Evolutionary conservation across 2,329 filamentous ascomycete species (phyloP), one percentile per base, ranked within the genome.

Genomic region (Aureobasidium musti): DNA sequence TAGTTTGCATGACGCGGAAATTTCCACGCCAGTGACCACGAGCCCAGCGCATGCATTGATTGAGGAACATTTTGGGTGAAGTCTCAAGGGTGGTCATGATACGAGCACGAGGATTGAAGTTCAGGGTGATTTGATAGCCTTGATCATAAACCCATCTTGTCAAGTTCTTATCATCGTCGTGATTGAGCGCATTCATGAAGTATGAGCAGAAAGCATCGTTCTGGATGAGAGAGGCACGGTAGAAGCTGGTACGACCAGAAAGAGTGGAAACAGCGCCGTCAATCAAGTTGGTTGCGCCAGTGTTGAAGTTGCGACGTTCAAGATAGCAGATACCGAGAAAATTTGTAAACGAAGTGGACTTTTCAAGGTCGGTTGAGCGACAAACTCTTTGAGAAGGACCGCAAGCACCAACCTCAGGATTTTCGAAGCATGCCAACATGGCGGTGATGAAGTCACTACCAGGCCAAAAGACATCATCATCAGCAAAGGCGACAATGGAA

Each of bases 161-260:
- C 41, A 85, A 77, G 70, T 82, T 88, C 73, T 88, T 88, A 76
- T 89, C 86, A 67, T 88, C 86, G 68, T 88, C 86, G 0, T 79
- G 78, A 23, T 82, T 81, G 10, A 64, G 75, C 70, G 89, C 86
- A 57, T 82, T 77, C 1, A 75, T 73, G 72, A 83, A 88, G 0
- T 73, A 72, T 0, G 72, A 23, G 5, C 80, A 73, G 69, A 87
- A 85, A 0, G 76, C 72, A 0, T 70, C 35, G n/a, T 78, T 72
- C 14, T 79, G 72, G 2, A 88, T 72, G 60, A 89, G 83, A 0
- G 72, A 33, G 0, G 84, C 81, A 14, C 84, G 82, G 66, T 85
- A 79, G 0, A 80, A 79, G 0, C 78, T 79, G 0, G 86, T 87
- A 5, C 85, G 80, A 0, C 84, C 84, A 0, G 84, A 87, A 2